Conservation (phyloP, 176 grass and related monocot genomes). For the Saccharum spontaneum region DNA sequence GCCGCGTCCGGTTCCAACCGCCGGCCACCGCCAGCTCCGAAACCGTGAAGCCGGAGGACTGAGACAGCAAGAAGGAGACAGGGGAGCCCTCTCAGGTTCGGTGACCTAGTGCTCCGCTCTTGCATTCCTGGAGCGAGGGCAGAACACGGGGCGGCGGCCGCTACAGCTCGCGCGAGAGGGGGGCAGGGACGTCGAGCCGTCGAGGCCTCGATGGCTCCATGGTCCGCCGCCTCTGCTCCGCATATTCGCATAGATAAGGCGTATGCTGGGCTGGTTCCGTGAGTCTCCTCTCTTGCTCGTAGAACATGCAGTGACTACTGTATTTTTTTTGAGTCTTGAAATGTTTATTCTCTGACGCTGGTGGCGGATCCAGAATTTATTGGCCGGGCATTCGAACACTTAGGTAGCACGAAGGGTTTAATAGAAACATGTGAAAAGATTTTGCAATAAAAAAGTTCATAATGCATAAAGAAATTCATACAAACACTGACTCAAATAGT, state of each 20-base stretch:
- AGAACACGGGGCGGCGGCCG: not conserved
- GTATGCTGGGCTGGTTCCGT: not conserved
- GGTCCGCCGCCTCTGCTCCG: not conserved
- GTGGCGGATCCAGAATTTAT: not conserved
- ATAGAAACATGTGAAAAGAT: not conserved
- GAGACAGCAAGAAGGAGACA: not conserved
- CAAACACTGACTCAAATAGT: not conserved
- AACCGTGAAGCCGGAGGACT: not conserved
- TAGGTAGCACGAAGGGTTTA: not conserved
- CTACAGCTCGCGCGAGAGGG: not conserved
- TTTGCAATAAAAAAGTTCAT: not conserved
- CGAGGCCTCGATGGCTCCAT: not conserved
- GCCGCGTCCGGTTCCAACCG: not conserved
- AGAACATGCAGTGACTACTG: not conserved
- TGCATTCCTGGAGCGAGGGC: not conserved
- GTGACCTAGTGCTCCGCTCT: not conserved
- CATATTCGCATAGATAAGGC: not conserved
- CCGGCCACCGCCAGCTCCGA: not conserved
- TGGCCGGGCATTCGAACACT: not conserved
- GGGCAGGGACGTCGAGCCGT: not conserved
- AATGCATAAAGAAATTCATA: not conserved
- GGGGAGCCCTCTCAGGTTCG: not conserved
- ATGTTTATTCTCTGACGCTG: not conserved
- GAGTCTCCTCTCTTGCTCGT: not conserved
- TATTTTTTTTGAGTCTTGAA: not conserved